Conservation (phyloP, 768 basidiomycete genomes). For the Hydnomerulius pinastri region DNA sequence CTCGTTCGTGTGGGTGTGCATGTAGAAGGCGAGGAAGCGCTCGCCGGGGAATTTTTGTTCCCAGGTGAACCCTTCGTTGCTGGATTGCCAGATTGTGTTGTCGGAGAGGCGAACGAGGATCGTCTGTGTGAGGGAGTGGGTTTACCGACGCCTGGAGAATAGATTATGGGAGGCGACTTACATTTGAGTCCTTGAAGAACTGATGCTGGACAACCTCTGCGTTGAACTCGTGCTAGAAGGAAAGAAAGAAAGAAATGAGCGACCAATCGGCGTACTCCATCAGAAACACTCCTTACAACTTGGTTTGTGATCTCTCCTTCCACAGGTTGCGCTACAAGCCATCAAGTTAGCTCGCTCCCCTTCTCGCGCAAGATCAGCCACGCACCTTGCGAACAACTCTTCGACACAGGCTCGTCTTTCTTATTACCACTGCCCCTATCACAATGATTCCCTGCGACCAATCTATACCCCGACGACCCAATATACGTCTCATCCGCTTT, state of each 20-base stretch:
- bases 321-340: constrained; percentile 63
- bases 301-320: constrained; percentile 81
- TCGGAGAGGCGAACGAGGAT: constrained; percentile 82
- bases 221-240: constrained; percentile 63
- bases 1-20: constrained; percentile 76
- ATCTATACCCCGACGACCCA: constrained; percentile 91
- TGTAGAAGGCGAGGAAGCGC: constrained; percentile 80
- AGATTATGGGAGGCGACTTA: constrained; percentile 29
- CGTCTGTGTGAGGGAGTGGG: constrained; percentile 46
- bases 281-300: constrained; percentile 51
- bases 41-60: constrained; percentile 58
- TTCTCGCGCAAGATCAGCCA: neutral
- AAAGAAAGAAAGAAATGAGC: constrained; percentile 10
- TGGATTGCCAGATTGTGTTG: constrained; percentile 86
- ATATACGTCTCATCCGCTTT: constrained; percentile 61
- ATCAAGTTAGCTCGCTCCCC: neutral
- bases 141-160: constrained; percentile 1
- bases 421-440: constrained; percentile 51
- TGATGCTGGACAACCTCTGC: constrained; percentile 68
- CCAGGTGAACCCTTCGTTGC: constrained; percentile 96
- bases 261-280: neutral
- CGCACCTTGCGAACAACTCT: constrained; percentile 77
- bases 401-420: constrained; percentile 70
- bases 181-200: constrained; percentile 83
- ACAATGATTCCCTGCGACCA: constrained; percentile 93